These are phyloP conservation scores for Decorospora gaudefroyi DNA, from an alignment of 2,329 filamentous ascomycete species.

Conservation along the genomic window DNA sequence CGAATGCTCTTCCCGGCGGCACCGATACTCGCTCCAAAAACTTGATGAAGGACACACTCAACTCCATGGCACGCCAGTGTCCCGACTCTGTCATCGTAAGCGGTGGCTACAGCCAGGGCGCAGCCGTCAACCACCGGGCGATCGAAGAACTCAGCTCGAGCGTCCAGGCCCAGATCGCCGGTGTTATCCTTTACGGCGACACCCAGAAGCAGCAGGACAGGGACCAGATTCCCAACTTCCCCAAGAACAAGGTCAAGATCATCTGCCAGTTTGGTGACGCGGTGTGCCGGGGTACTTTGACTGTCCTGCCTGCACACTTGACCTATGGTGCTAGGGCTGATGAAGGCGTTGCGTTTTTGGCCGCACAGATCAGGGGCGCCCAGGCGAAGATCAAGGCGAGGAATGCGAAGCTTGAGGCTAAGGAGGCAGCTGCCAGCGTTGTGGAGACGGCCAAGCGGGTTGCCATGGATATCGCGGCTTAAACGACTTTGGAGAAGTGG, in stretches of 20 bases:
- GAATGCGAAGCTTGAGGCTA: conserved; percentile 32
- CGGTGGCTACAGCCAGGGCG: conserved; percentile 41
- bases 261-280: conserved; percentile 57
- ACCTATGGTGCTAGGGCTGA: conserved; percentile 37
- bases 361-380: conserved; percentile 30
- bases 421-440: conserved; percentile 11
- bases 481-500: not conserved
- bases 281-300: conserved; percentile 56
- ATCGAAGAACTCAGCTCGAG: conserved; percentile 34
- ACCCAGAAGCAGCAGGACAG: conserved; percentile 51
- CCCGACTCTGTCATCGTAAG: conserved; percentile 42
- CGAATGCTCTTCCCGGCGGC: conserved; percentile 40
- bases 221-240: conserved; percentile 49
- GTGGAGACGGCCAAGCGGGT: conserved; percentile 2
- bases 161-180: conserved; percentile 44
- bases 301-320: conserved; percentile 37
- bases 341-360: conserved; percentile 38
- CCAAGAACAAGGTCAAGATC: conserved; percentile 53
- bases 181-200: conserved; percentile 54
- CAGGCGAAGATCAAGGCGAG: conserved; percentile 38
- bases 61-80: conserved; percentile 34
- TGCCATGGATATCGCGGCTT: conserved; percentile 6
- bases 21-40: conserved; percentile 30
- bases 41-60: conserved; percentile 31
- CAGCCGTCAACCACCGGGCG: conserved; percentile 44